These are phyloP conservation scores for Polygonum aviculare DNA, from an alignment of 148 eudicot species.

Conservation along the genomic window DNA sequence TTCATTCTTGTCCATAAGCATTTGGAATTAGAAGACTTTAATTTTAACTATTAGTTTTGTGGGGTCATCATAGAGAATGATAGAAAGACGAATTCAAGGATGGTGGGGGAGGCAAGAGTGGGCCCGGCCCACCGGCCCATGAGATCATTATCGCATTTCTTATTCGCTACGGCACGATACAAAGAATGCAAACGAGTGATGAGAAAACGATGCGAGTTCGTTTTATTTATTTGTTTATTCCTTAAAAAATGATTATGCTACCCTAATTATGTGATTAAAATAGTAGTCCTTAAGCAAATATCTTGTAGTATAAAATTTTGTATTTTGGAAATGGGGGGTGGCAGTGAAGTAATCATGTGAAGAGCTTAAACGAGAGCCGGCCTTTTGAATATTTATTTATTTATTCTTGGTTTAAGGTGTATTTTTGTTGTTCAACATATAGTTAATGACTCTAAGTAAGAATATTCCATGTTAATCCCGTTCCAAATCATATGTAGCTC, in stretches of 20 bases:
- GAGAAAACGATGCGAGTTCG: neutral
- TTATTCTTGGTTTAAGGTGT: neutral
- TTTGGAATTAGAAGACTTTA: neutral
- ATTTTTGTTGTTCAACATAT: neutral
- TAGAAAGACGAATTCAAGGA: neutral
- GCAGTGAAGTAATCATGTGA: conserved; percentile 5
- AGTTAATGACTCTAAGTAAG: too few species aligned
- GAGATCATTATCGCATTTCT: conserved; percentile 2
- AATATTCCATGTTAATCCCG: too few species aligned
- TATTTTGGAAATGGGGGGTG: neutral
- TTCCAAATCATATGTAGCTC: too few species aligned
- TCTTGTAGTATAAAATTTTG: neutral
- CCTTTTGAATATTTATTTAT: neutral
- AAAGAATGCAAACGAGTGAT: neutral
- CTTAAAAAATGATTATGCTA: neutral
- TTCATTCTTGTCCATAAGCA: neutral
- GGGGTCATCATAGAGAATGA: neutral
- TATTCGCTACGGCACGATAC: conserved; percentile 11
- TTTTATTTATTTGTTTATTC: neutral
- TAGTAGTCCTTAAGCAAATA: neutral
- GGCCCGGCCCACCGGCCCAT: conserved; percentile 12
- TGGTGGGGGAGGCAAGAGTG: conserved; percentile 9
- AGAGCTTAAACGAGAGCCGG: neutral
- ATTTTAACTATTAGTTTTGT: neutral
- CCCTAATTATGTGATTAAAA: neutral